Percentiles rank a stretch among this genome's conserved stretches.
These are phyloP conservation scores for Batrachochytrium dendrobatidis DNA, from an alignment of 371 early-diverging fungal genomes.

Conservation along the genomic window DNA sequence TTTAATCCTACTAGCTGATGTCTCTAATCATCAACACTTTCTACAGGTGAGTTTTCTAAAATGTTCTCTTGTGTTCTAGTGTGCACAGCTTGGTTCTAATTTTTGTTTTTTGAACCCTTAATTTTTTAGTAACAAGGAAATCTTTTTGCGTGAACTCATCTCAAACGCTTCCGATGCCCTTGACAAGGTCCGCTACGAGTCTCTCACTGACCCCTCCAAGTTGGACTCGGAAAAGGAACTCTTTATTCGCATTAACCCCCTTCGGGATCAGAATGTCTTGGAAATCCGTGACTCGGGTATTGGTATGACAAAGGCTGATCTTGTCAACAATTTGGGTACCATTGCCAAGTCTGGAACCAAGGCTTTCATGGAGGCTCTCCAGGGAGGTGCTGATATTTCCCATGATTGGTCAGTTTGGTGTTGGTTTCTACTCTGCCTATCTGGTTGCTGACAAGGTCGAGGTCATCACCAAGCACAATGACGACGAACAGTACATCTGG, in stretches of 20 bases:
- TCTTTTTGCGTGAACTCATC: slow-evolving; percentile 91
- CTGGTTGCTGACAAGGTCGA: slow-evolving; percentile 91
- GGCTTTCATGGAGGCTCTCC: slow-evolving; percentile 84
- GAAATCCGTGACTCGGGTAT: slow-evolving; percentile 62
- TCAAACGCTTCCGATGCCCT: slow-evolving; percentile 95
- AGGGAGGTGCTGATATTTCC: slow-evolving; percentile 74
- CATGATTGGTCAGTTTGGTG: slow-evolving; percentile 98
- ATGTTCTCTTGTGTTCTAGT: slow-evolving; percentile 3
- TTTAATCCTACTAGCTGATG: slow-evolving; percentile 52
- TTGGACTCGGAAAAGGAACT: slow-evolving; percentile 72
- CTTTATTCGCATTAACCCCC: slow-evolving; percentile 78
- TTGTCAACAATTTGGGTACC: slow-evolving; percentile 93
- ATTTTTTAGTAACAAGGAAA: slow-evolving; percentile 75
- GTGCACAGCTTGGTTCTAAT: not conserved
- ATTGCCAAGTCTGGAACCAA: slow-evolving; percentile 96
- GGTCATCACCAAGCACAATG: slow-evolving; percentile 93
- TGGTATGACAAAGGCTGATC: slow-evolving; percentile 96
- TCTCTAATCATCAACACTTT: slow-evolving; percentile 61
- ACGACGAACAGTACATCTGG: slow-evolving; percentile 93
- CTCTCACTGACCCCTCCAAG: slow-evolving; percentile 70
- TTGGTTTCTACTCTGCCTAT: slow-evolving; percentile 98
- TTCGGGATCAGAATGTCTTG: slow-evolving; percentile 63
- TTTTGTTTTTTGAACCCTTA: not conserved
- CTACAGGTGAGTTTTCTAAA: slow-evolving; percentile 32
- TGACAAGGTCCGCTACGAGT: slow-evolving; percentile 87